Evolutionary conservation across 176 grass and related monocot species (phyloP), one percentile per base, ranked within the genome.

Genomic region (Oryza officinalis): DNA sequence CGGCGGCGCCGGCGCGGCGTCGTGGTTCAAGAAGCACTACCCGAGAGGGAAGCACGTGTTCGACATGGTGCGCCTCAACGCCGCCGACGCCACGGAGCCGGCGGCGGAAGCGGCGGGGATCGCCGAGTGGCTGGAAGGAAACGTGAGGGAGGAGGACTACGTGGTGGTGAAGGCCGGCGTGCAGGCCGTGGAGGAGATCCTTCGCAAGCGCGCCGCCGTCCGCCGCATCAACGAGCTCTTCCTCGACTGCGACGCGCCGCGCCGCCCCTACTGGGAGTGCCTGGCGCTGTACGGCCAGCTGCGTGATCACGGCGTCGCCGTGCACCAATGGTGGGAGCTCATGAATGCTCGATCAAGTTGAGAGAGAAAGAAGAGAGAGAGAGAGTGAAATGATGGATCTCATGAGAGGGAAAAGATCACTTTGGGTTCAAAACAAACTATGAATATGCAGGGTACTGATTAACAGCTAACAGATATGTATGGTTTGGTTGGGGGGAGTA

Each of bases 271-370:
- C 13, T 89, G 91, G 91, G 79, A 92, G 73, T 92, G 91, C 80
- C 64, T 92, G 6, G 52, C 80, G 15, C 75, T 92, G 41, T 92
- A 89, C 77, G 91, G 91, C 8, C 86, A 81, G 69, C 69, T 92
- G 52, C 74, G 91, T 22, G 87, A 92, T 74, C 54, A 86, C 45
- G 84, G 91, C 14, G 84, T 92, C 47, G 91, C 87, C 23, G 87
- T 92, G 74, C 91, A 92, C 64, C 91, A 89, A 66, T 92, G 87
- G 91, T 92, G 90, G 90, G 86, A 54, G 54, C 54, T 60, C 50
- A 54, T 23, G 54, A 60, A 60, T 60, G 86, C 50, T 78, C n/a
- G 17, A 20, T 33, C 46, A 31, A 13, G 17, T 22, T 2, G 40
- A 47, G 71, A 45, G 38, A 44, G 37, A 25, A 22, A 14, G 11